These are phyloP conservation scores for Cercospora sp. DNA, from an alignment of 2,329 filamentous ascomycete species.

Conservation along the genomic window DNA sequence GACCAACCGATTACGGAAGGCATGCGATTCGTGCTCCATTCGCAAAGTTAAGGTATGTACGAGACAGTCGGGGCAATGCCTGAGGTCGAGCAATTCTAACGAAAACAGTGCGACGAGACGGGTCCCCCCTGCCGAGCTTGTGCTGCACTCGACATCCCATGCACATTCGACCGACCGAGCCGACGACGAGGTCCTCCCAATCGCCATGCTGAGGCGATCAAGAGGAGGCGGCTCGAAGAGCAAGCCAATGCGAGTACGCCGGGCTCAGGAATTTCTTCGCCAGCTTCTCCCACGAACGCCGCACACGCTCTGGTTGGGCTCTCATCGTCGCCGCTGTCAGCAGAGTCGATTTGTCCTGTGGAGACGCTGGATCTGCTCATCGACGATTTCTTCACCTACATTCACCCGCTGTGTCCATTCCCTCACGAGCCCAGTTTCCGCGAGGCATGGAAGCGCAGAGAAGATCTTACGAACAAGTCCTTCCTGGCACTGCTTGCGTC, in stretches of 20 bases:
- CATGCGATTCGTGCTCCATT: constrained; percentile 44
- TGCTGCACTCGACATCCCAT: constrained; percentile 64
- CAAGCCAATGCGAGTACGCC: constrained; percentile 39
- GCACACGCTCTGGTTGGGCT: constrained; percentile 54
- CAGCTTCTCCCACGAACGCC: constrained; percentile 55
- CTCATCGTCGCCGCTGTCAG: constrained; percentile 50
- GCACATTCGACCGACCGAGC: constrained; percentile 65
- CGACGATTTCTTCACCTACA: constrained; percentile 81
- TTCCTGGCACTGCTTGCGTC: constrained; percentile 72
- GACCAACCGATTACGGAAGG: constrained; percentile 43
- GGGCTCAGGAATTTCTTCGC: constrained; percentile 46
- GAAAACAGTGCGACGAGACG: constrained; percentile 60
- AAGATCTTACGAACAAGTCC: constrained; percentile 64
- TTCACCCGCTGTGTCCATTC: constrained; percentile 74
- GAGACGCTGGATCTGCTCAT: constrained; percentile 68
- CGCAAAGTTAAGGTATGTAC: constrained; percentile 42
- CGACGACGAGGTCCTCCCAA: constrained; percentile 66
- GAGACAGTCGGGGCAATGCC: neutral
- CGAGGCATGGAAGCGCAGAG: constrained; percentile 64
- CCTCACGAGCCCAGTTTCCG: constrained; percentile 78
- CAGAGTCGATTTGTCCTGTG: constrained; percentile 71
- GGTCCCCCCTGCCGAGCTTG: constrained; percentile 68
- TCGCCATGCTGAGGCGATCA: constrained; percentile 65
- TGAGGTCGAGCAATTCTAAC: neutral
- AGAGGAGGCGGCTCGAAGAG: constrained; percentile 57